phyloP scores from a whole-genome alignment of 2,329 filamentous ascomycete genomes.

The Monosporascus sp. region DNA sequence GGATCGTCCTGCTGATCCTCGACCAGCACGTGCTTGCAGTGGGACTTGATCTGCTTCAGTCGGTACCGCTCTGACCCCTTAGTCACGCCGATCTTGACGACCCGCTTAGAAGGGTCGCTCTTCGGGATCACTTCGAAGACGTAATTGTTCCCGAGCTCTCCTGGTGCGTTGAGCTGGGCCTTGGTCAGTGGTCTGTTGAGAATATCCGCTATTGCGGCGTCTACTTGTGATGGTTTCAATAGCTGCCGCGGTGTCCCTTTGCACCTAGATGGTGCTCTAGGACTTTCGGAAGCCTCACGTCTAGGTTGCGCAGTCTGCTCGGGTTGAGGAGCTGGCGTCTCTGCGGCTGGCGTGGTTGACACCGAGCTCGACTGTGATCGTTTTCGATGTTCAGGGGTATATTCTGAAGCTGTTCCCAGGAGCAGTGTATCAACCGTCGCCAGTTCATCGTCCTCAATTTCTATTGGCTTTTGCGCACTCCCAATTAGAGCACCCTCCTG shows the following conservation, averaged over 20 bases:
- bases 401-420: no score
- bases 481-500: no score
- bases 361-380: not conserved
- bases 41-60: not conserved
- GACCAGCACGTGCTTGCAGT: not conserved
- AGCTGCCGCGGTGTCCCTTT: not conserved
- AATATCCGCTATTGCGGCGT: not conserved
- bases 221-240: not conserved
- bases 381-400: no score
- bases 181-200: not conserved
- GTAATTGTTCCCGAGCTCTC: constrained; percentile 6
- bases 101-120: not conserved
- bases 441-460: no score
- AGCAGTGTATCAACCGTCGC: no score
- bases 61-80: not conserved
- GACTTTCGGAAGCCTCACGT: not conserved
- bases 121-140: constrained; percentile 1
- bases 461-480: no score
- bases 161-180: not conserved
- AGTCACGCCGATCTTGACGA: constrained; percentile 7
- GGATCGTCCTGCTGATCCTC: constrained; percentile 5
- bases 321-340: not conserved
- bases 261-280: not conserved
- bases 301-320: not conserved
- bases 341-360: not conserved